These are phyloP conservation scores for Dendrobium huoshanense DNA, from an alignment of 106 monocot genomes.

Conservation along the genomic window DNA sequence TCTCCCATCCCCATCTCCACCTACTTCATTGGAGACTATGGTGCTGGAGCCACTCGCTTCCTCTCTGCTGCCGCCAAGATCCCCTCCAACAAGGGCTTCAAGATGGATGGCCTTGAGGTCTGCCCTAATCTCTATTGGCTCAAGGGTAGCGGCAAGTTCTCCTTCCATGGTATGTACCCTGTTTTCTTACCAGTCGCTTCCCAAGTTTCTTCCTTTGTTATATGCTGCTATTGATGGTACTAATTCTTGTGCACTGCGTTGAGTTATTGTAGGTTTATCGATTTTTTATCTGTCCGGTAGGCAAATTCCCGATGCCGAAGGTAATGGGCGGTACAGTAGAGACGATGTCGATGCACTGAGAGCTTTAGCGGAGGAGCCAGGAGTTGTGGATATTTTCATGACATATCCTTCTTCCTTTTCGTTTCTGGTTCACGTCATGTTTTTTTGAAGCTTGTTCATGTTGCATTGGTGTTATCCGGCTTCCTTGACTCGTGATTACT, in stretches of 20 bases:
- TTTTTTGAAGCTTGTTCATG: background rate
- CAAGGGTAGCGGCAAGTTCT: slow-evolving; percentile 78
- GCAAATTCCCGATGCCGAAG: slow-evolving; percentile 18
- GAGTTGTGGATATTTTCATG: slow-evolving; percentile 76
- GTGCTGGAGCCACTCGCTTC: slow-evolving; percentile 31
- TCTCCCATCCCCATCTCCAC: slow-evolving; percentile 65
- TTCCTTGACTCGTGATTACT: slow-evolving; percentile 60
- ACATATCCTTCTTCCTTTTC: slow-evolving; percentile 66
- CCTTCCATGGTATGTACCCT: slow-evolving; percentile 41
- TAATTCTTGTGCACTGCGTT: background rate
- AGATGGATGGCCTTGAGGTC: slow-evolving; percentile 58
- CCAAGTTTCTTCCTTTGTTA: background rate
- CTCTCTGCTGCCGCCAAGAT: slow-evolving; percentile 21
- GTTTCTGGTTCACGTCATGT: background rate
- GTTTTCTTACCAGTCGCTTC: background rate
- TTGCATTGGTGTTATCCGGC: background rate
- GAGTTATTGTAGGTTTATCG: slow-evolving; percentile 38
- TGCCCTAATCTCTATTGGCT: slow-evolving; percentile 82
- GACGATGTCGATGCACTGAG: slow-evolving; percentile 89
- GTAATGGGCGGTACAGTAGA: slow-evolving; percentile 48
- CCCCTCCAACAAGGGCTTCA: slow-evolving; percentile 49
- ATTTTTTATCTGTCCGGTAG: slow-evolving; percentile 70
- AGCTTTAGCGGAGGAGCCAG: slow-evolving; percentile 70
- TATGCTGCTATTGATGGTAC: background rate
- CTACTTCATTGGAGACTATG: slow-evolving; percentile 91